Conservation (phyloP, 2,329 filamentous ascomycete genomes). For the Fusarium anthophilum region DNA sequence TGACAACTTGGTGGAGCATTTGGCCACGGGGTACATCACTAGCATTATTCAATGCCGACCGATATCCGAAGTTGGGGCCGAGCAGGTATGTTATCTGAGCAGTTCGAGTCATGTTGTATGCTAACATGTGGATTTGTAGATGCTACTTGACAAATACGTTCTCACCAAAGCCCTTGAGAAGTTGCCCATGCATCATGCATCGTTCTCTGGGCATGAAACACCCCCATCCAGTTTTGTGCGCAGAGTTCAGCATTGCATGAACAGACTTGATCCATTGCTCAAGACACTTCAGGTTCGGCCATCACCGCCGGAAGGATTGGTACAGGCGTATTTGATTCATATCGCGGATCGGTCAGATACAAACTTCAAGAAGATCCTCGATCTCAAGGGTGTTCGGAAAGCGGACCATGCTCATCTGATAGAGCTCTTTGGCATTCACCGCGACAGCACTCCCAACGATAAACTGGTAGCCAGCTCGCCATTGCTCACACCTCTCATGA, state of each 20-base stretch:
- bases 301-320: slow-evolving; percentile 89
- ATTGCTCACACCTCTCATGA: slow-evolving; percentile 74
- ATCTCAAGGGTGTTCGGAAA: slow-evolving; percentile 91
- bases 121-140: slow-evolving; percentile 60
- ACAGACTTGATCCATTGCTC: slow-evolving; percentile 88
- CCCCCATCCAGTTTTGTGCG: slow-evolving; percentile 76
- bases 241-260: slow-evolving; percentile 84
- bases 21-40: slow-evolving; percentile 80
- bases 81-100: slow-evolving; percentile 71
- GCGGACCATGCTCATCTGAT: slow-evolving; percentile 83
- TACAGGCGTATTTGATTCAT: slow-evolving; percentile 97
- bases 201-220: slow-evolving; percentile 51
- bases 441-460: slow-evolving; percentile 77
- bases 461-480: slow-evolving; percentile 76
- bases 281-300: slow-evolving; percentile 96
- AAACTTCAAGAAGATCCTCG: slow-evolving; percentile 96
- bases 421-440: slow-evolving; percentile 83
- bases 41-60: slow-evolving; percentile 91
- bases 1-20: slow-evolving; percentile 91
- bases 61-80: slow-evolving; percentile 91
- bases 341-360: slow-evolving; percentile 91
- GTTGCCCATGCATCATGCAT: slow-evolving; percentile 72
- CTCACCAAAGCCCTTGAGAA: slow-evolving; percentile 81
- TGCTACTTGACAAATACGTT: slow-evolving; percentile 95
- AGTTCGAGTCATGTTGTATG: neutral